These are phyloP conservation scores for Umbelopsis ramanniana DNA, from an alignment of 192 early-diverging fungal species.

Conservation along the genomic window DNA sequence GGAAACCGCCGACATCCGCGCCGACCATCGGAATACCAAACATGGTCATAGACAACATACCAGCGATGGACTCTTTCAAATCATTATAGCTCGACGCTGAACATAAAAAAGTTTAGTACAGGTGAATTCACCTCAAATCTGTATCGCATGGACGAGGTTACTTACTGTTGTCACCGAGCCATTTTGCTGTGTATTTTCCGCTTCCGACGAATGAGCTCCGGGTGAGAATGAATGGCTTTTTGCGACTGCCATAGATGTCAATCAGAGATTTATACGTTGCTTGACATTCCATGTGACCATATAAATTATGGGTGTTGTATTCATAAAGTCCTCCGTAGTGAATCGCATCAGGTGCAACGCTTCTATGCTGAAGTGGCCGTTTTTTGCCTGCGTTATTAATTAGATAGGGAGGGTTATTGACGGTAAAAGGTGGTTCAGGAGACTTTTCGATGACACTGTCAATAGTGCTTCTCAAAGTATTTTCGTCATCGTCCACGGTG, in stretches of 20 bases:
- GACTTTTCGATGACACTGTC: not conserved
- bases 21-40: slow-evolving; percentile 63
- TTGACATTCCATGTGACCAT: slow-evolving; percentile 24
- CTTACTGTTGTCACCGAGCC: not conserved
- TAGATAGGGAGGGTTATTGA: slow-evolving; percentile 25
- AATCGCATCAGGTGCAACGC: not conserved
- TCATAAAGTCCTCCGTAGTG: not conserved
- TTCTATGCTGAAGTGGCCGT: not conserved
- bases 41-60: slow-evolving; percentile 52
- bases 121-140: not conserved
- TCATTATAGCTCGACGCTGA: slow-evolving; percentile 38
- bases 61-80: slow-evolving; percentile 52
- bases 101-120: slow-evolving; percentile 31
- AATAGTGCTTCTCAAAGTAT: not conserved
- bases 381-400: slow-evolving; percentile 36
- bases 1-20: slow-evolving; percentile 60
- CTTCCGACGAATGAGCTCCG: slow-evolving; percentile 66
- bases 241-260: slow-evolving; percentile 31
- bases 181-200: slow-evolving; percentile 36
- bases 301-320: slow-evolving; percentile 28
- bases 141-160: not conserved
- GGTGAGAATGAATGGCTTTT: slow-evolving; percentile 58
- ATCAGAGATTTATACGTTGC: slow-evolving; percentile 39
- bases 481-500: not conserved
- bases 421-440: not conserved